These are phyloP conservation scores for Fusarium sp. DNA, from an alignment of 2,329 filamentous ascomycete species.

Conservation along the genomic window DNA sequence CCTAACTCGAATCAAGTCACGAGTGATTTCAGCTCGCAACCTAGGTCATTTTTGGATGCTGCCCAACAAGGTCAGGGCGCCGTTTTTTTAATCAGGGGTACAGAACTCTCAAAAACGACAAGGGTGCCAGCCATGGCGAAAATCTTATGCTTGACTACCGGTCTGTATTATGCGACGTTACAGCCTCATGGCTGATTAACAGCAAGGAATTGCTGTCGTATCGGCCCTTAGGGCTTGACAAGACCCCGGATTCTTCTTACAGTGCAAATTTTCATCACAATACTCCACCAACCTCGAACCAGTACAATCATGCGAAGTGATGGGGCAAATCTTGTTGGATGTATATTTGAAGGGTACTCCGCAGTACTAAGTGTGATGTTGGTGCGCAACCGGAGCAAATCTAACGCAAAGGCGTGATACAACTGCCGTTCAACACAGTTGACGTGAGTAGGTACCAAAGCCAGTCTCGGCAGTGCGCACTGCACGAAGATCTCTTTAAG, in stretches of 20 bases:
- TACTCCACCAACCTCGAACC: neutral
- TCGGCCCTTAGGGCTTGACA: neutral
- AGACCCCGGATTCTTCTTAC: slow-evolving; percentile 4
- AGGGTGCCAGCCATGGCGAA: slow-evolving; percentile 16
- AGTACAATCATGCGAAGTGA: neutral
- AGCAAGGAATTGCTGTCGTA: neutral
- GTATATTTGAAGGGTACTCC: neutral
- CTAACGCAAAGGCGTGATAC: neutral
- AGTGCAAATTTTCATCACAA: neutral
- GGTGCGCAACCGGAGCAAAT: neutral
- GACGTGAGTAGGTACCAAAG: neutral
- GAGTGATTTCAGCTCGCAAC: slow-evolving; percentile 28
- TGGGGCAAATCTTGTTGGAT: neutral
- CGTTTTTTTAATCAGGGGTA: slow-evolving; percentile 12
- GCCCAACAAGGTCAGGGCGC: slow-evolving; percentile 3
- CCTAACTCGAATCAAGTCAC: slow-evolving; percentile 14
- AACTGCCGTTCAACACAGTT: slow-evolving; percentile 9
- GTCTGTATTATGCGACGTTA: slow-evolving; percentile 8
- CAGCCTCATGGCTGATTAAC: slow-evolving; percentile 9
- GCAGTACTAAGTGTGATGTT: slow-evolving; percentile 3
- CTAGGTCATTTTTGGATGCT: slow-evolving; percentile 24
- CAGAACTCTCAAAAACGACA: slow-evolving; percentile 5
- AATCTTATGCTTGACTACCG: slow-evolving; percentile 26
- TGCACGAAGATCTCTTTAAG: slow-evolving; percentile 14
- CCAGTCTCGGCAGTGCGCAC: neutral